Percentiles rank a stretch among this genome's conserved stretches.
phyloP scores from a whole-genome alignment of 2,329 filamentous ascomycete genomes.

The Phialocephala subalpina region DNA sequence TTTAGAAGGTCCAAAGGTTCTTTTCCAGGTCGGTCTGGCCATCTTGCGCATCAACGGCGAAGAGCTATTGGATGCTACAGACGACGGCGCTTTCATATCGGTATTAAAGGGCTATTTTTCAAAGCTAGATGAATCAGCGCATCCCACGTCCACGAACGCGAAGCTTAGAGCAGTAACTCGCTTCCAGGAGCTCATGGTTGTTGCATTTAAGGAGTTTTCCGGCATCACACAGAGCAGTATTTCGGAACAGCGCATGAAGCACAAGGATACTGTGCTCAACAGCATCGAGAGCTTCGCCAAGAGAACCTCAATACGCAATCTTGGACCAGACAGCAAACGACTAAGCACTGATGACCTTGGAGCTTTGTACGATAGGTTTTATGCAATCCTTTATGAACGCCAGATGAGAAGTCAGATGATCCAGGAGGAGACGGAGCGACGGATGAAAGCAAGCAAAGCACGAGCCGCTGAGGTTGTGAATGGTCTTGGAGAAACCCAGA shows the following conservation, averaged over 20 bases:
- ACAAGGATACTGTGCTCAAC: slow-evolving; percentile 92
- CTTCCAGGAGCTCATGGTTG: slow-evolving; percentile 98
- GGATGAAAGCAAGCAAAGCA: slow-evolving; percentile 67
- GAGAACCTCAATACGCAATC: slow-evolving; percentile 92
- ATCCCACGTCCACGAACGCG: slow-evolving; percentile 93
- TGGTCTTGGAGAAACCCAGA: slow-evolving; percentile 51
- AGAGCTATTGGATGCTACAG: slow-evolving; percentile 88
- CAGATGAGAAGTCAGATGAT: slow-evolving; percentile 83
- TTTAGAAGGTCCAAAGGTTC: slow-evolving; percentile 93
- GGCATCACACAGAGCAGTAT: slow-evolving; percentile 94
- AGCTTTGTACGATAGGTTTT: slow-evolving; percentile 93
- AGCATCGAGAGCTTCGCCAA: slow-evolving; percentile 98
- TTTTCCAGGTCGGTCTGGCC: slow-evolving; percentile 97
- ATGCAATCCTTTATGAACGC: slow-evolving; percentile 88
- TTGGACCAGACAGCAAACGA: slow-evolving; percentile 94
- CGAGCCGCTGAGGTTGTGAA: slow-evolving; percentile 57
- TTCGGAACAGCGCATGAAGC: slow-evolving; percentile 85
- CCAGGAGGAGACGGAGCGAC: slow-evolving; percentile 76
- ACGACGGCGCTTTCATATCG: slow-evolving; percentile 96
- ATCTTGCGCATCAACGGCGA: slow-evolving; percentile 97
- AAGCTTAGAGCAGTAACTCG: slow-evolving; percentile 93
- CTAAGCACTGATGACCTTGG: slow-evolving; percentile 86
- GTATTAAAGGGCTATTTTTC: slow-evolving; percentile 95
- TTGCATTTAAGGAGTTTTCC: slow-evolving; percentile 97
- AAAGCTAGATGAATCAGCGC: slow-evolving; percentile 91